Base-by-base conservation (phyloP, 345 rosid genomes). In the Bruguiera sexangula region DNA sequence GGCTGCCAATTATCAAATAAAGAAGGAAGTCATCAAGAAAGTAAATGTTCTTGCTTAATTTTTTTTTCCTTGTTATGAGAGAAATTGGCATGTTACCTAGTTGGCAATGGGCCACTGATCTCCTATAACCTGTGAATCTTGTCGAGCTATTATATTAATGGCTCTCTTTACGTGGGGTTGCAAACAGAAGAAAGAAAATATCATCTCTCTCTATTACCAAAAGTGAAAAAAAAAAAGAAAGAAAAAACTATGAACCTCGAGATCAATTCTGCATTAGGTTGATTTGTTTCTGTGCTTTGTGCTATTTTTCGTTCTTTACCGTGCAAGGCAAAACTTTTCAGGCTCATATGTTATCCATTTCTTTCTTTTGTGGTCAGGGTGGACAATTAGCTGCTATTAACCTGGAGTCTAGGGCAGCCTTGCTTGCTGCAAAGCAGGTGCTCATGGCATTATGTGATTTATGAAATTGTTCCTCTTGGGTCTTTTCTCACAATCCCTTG, bases 341-440 rank as follows among this genome's bases (percentile, higher is more conserved):
- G 15, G 46, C 4, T 55, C 59, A 22, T 56, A 56, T 56, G 31
- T 21, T 19, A 26, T 34, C n/a, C 26, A 18, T 58, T 65, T 46
- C 56, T 43, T 36, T 71, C 64, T 71, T 56, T 27, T 37, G 21
- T 67, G 60, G 60, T 66, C 81, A 89, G 98, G 93, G 96, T 75
- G 97, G 90, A 59, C 88, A 88, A 62, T 59, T 93, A 56, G 90
- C 91, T 65, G 89, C 90, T 66, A 69, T 86, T 54, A 86, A 82
- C 80, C 68, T 93, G 78, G 96, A 93, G 80, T 86, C 97, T 29
- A 83, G 90, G 73, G 91, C 86, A n/a, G 96, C 96, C 70, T 82
- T 94, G 78, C 85, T 91, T 72, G 94, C 88, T 27, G 98, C 98
- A 48, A 94, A 85, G 79, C 86, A 85, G 95, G 98, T 89, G 71